These are phyloP conservation scores for Eucalyptus regnans DNA, from an alignment of 345 rosid genomes.

Conservation along the genomic window DNA sequence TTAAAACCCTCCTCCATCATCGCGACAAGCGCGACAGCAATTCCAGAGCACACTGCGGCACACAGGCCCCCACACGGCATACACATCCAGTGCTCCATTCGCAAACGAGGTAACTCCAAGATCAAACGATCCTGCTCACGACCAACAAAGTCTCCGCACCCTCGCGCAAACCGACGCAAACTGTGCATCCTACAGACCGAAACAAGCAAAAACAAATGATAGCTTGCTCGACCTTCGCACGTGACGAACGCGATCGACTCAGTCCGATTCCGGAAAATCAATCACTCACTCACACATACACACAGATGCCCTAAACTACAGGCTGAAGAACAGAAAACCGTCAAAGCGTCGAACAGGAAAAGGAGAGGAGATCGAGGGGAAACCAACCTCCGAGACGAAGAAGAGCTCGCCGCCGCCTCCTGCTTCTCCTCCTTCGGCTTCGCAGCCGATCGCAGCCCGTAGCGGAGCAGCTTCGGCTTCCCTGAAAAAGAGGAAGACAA, in stretches of 20 bases:
- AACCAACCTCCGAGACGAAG: slow-evolving; percentile 32
- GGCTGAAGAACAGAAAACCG: background rate
- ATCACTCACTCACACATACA: background rate
- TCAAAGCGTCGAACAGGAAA: background rate
- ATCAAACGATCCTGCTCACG: background rate
- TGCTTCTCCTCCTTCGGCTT: slow-evolving; percentile 55
- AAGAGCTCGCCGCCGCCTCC: slow-evolving; percentile 25
- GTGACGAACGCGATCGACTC: background rate
- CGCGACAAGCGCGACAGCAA: background rate
- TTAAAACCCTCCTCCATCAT: background rate
- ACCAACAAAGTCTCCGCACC: background rate
- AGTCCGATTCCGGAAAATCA: background rate
- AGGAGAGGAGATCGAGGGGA: background rate
- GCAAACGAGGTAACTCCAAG: background rate
- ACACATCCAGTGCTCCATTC: background rate
- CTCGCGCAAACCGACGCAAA: background rate
- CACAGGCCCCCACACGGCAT: background rate
- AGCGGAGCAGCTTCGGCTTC: slow-evolving; percentile 48
- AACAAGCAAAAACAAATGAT: background rate
- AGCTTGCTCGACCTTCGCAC: background rate
- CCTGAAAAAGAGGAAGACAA: slow-evolving; percentile 4
- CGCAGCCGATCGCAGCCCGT: slow-evolving; percentile 73
- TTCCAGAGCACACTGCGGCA: background rate
- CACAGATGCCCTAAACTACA: background rate
- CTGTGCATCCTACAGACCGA: background rate